These are phyloP conservation scores for Fusarium pseudoanthophilum DNA, from an alignment of 2,329 filamentous ascomycete genomes.

Conservation along the genomic window DNA sequence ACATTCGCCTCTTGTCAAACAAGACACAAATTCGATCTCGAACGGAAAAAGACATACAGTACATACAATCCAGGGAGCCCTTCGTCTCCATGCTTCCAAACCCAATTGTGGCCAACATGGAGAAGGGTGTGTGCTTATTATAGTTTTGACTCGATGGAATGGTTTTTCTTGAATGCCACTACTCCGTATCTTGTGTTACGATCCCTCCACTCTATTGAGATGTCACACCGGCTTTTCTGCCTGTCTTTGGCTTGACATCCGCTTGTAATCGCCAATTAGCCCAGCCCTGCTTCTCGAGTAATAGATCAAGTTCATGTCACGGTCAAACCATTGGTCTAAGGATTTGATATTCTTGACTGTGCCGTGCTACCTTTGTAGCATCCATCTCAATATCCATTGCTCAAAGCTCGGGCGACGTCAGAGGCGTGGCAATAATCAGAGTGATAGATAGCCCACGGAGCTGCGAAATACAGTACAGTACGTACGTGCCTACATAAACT, in stretches of 20 bases:
- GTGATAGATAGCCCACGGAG: neutral
- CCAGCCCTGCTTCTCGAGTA: neutral
- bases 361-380: conserved; percentile 24
- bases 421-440: conserved; percentile 34
- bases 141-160: neutral
- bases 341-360: neutral
- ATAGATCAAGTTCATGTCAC: neutral
- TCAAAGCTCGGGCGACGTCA: conserved; percentile 17
- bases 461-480: neutral
- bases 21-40: conserved; percentile 13
- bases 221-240: neutral
- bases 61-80: neutral
- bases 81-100: neutral
- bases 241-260: neutral
- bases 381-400: conserved; percentile 13
- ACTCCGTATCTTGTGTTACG: neutral
- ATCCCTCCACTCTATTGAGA: neutral
- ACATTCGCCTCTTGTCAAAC: conserved; percentile 32
- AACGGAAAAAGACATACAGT: neutral
- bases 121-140: neutral
- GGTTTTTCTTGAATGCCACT: neutral
- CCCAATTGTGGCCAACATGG: neutral
- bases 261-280: neutral
- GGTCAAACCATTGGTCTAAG: neutral
- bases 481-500: too few species aligned